These are phyloP conservation scores for Backusella circina DNA, from an alignment of 192 early-diverging fungal species.

Conservation along the genomic window DNA sequence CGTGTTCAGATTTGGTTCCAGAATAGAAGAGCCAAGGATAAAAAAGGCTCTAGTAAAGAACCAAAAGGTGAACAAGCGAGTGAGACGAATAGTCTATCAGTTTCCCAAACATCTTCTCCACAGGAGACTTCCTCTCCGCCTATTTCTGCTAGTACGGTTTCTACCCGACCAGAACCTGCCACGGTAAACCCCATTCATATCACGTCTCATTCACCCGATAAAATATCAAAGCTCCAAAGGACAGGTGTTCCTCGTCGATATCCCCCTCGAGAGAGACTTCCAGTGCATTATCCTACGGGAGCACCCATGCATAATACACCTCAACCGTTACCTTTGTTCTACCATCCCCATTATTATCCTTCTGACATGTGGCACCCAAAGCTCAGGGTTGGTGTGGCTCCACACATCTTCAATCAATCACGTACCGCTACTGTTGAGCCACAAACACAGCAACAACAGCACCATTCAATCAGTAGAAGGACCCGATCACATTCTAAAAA, in stretches of 20 bases:
- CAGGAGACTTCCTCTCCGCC: not conserved
- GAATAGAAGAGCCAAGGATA: not conserved
- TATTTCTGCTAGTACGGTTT: not conserved
- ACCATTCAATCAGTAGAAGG: not conserved
- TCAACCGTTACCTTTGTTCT: not conserved
- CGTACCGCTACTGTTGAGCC: not conserved
- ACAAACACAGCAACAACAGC: not conserved
- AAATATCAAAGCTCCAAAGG: not conserved
- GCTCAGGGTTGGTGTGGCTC: not conserved
- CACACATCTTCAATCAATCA: not conserved
- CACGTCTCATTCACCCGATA: not conserved
- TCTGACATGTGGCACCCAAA: not conserved
- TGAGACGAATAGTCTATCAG: not conserved
- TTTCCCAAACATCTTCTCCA: not conserved
- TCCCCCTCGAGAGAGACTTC: not conserved
- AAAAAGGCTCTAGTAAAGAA: not conserved
- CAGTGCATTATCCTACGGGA: not conserved
- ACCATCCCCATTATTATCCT: not conserved
- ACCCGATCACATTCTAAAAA: not conserved
- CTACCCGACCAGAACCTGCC: not conserved
- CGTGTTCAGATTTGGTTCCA: not conserved
- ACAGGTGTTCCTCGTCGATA: not conserved
- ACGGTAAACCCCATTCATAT: not conserved
- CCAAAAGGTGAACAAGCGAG: too few relatives aligned
- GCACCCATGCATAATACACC: not conserved